Conservation (phyloP, 805 yeast species). For the Candida easanensis region DNA sequence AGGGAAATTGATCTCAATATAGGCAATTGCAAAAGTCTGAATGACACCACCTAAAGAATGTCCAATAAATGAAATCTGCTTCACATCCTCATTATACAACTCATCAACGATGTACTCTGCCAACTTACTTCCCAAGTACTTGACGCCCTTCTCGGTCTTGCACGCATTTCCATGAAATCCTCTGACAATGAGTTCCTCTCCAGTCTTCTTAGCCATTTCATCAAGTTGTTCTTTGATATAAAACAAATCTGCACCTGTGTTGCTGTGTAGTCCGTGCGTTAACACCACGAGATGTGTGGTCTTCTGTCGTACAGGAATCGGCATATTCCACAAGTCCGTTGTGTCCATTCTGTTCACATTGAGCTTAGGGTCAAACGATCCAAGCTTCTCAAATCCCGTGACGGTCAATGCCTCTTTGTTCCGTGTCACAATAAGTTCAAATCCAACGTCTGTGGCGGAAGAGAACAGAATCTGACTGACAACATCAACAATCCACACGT, state of each 20-base stretch:
- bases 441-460: slow-evolving; percentile 55
- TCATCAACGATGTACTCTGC: slow-evolving; percentile 63
- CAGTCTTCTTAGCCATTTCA: slow-evolving; percentile 32
- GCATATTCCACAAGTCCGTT: slow-evolving; percentile 69
- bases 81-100: slow-evolving; percentile 40
- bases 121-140: slow-evolving; percentile 65
- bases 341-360: slow-evolving; percentile 54
- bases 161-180: slow-evolving; percentile 72
- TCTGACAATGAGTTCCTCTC: slow-evolving; percentile 59
- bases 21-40: slow-evolving; percentile 76
- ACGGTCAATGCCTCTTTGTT: slow-evolving; percentile 29
- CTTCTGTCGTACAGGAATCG: slow-evolving; percentile 37
- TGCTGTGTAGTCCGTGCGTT: slow-evolving; percentile 79
- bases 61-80: slow-evolving; percentile 67
- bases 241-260: slow-evolving; percentile 71
- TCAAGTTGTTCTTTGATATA: slow-evolving; percentile 71
- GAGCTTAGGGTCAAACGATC: slow-evolving; percentile 33
- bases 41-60: slow-evolving; percentile 80
- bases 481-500: slow-evolving; percentile 71
- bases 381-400: slow-evolving; percentile 30
- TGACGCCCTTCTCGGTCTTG: slow-evolving; percentile 76
- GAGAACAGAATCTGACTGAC: slow-evolving; percentile 70
- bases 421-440: slow-evolving; percentile 55
- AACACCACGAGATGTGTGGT: slow-evolving; percentile 66
- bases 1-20: slow-evolving; percentile 63